These are phyloP conservation scores for Tillandsia fasciculata DNA, from an alignment of 176 grass and related monocot genomes.

Conservation along the genomic window DNA sequence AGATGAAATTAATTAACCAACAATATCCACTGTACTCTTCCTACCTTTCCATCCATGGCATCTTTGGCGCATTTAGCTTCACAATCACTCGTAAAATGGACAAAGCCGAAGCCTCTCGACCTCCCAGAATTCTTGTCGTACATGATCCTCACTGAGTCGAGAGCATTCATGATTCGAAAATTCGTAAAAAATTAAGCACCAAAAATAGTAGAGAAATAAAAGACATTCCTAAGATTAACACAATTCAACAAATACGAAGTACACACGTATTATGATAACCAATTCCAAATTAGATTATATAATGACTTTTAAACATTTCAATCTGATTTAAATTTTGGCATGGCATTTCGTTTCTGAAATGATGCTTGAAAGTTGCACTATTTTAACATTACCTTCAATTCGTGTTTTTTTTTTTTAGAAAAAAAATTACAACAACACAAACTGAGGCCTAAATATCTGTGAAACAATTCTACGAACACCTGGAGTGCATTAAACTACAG, in stretches of 20 bases:
- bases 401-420: not conserved
- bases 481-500: not conserved
- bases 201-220: not conserved
- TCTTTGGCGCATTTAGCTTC: constrained; percentile 69
- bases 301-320: not conserved
- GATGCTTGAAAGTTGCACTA: not conserved
- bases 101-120: constrained; percentile 90
- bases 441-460: not conserved
- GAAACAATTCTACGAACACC: constrained; percentile 9
- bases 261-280: not conserved
- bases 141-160: constrained; percentile 65
- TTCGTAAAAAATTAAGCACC: constrained; percentile 14
- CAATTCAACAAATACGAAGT: not conserved
- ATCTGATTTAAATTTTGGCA: not conserved
- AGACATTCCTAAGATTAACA: constrained; percentile 3
- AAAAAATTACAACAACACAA: not conserved
- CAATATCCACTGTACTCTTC: not conserved
- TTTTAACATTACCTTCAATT: not conserved
- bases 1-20: not conserved
- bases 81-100: constrained; percentile 59
- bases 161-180: constrained; percentile 4
- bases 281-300: not conserved
- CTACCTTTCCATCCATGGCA: constrained; percentile 90
- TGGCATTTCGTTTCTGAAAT: not conserved
- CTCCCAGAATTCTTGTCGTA: constrained; percentile 89